Conservation (phyloP, 257 asterid genomes). For the Solanum boliviense region DNA sequence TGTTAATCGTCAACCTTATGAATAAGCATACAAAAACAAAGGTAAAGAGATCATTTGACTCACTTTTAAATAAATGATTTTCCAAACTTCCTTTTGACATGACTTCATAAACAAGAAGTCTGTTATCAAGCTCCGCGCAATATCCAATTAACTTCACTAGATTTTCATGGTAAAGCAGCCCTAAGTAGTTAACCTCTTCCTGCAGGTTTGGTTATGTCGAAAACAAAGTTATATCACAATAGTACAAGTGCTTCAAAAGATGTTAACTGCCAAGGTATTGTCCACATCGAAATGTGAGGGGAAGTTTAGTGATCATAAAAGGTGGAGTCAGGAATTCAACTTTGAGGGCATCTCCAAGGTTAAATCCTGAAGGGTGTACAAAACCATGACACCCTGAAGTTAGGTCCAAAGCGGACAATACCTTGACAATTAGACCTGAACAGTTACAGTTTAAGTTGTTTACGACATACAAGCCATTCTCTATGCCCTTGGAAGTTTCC, state of each 20-base stretch:
- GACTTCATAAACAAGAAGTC: constrained; percentile 3
- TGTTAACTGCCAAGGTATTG: neutral
- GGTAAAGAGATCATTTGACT: neutral
- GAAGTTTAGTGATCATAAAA: neutral
- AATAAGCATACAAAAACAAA: neutral
- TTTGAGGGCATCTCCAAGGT: neutral
- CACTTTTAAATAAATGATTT: constrained; percentile 2
- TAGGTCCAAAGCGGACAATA: neutral
- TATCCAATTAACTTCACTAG: constrained; percentile 3
- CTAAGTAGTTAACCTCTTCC: constrained; percentile 7
- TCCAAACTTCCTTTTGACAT: constrained; percentile 10
- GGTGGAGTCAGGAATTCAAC: neutral
- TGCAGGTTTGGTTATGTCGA: neutral
- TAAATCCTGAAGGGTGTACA: neutral
- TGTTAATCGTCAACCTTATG: neutral
- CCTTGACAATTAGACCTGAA: neutral
- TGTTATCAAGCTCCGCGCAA: neutral
- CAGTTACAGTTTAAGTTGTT: neutral
- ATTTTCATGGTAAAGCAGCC: neutral
- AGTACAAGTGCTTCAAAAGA: neutral
- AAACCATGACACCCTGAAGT: neutral
- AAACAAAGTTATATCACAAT: neutral
- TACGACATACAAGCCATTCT: constrained; percentile 11
- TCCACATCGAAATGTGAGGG: neutral
- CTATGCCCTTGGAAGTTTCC: constrained; percentile 10